Conservation (phyloP, 352 stramenopile species). For the Phytophthora cactorum region DNA sequence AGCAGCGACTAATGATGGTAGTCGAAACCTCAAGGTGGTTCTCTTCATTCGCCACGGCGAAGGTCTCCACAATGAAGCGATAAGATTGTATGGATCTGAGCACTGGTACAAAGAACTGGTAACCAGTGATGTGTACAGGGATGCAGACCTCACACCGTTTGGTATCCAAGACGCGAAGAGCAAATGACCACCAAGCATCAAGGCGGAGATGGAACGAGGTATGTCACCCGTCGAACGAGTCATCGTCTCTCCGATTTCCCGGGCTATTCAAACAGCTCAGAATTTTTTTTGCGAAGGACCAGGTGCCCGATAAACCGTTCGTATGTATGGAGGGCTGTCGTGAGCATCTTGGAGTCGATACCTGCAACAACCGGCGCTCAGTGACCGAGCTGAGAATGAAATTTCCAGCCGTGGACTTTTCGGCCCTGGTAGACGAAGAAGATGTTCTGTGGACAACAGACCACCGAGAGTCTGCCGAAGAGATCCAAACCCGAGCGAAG, state of each 20-base stretch:
- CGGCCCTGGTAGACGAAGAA: constrained; percentile 51
- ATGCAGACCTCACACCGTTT: constrained; percentile 62
- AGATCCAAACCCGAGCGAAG: constrained; percentile 55
- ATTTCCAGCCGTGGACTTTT: constrained; percentile 74
- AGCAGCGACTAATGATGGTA: neutral
- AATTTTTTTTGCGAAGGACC: constrained; percentile 50
- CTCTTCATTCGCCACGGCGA: constrained; percentile 77
- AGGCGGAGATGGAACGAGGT: constrained; percentile 47
- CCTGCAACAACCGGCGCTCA: constrained; percentile 66
- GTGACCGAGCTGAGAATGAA: constrained; percentile 49
- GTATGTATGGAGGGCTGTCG: constrained; percentile 68
- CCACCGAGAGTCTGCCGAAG: constrained; percentile 62
- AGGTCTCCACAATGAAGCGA: constrained; percentile 71
- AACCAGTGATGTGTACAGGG: constrained; percentile 52
- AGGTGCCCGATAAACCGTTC: constrained; percentile 43
- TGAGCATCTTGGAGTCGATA: constrained; percentile 67
- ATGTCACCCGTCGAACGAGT: constrained; percentile 56
- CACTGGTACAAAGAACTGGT: constrained; percentile 68
- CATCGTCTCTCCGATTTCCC: constrained; percentile 64
- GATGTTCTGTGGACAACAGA: constrained; percentile 59
- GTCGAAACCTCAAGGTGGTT: constrained; percentile 59
- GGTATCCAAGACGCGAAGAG: constrained; percentile 53
- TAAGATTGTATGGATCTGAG: constrained; percentile 56
- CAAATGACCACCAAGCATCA: constrained; percentile 46
- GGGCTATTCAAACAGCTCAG: constrained; percentile 73